Base-by-base conservation (phyloP, 768 basidiomycete genomes). In the Pleurotus salmoneostramineus region DNA sequence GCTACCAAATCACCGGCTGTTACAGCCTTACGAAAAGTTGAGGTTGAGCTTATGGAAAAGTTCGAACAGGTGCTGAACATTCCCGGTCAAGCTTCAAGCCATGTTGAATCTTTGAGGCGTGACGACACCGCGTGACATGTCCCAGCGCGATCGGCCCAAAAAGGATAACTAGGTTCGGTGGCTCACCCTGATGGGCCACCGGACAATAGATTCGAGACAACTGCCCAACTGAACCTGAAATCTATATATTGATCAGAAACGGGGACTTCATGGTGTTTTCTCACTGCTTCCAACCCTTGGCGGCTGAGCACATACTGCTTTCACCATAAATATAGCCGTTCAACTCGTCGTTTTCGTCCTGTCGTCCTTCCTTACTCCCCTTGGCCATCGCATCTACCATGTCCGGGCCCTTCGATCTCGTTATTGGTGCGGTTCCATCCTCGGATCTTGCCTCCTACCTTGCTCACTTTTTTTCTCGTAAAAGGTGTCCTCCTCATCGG, bases 401-500 rank as follows among this genome's bases (percentile, higher is more conserved):
- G 51, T 35, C 51, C 51, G 51, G 51, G 21, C 51, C 36, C 37
- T 54, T 54, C 36, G 51, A 54, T 42, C 51, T 54, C n/a, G 12
- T 43, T 36, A 54, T 54, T 17, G 51, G 51, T 54, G 51, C 5
- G 51, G 3, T 8, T 15, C 11, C 21, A 4, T 7, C 2, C 6
- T 21, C 8, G 10, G 43, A 36, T 37, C 36, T 17, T 42, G 31
- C n/a, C 14, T 4, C 37, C 11, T 42, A 8, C 11, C 12, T 10
- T 17, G 7, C 46, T 46, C 36, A 27, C 46, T 47, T 14, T 37
- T 35, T 6, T 6, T 27, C 43, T 54, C n/a, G n/a, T 15, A 36
- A 12, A 37, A 69, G 68, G 68, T 62, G 64, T 66, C 57, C 59
- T 67, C 31, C 58, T 69, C 34, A 31, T 69, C 54, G 68, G 68